These are phyloP conservation scores for Chenopodium album DNA, from an alignment of 148 eudicot species.

Conservation along the genomic window DNA sequence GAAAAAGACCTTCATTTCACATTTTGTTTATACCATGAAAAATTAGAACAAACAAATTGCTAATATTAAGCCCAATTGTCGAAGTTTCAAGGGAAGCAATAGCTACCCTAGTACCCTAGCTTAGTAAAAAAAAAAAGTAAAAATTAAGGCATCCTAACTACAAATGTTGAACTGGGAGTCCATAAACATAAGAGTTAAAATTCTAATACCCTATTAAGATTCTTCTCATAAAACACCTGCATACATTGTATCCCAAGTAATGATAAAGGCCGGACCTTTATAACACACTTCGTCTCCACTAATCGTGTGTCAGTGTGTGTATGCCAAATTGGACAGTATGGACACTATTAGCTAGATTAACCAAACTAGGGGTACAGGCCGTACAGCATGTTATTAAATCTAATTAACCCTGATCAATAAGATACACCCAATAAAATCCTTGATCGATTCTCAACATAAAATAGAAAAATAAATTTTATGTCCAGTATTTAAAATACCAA, in stretches of 20 bases:
- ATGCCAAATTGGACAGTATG: too few relatives aligned
- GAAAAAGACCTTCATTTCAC: not conserved
- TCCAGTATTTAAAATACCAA: too few relatives aligned
- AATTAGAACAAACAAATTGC: not conserved
- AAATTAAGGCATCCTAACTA: too few relatives aligned
- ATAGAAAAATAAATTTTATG: not conserved
- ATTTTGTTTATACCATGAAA: not conserved
- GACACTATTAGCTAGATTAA: not conserved
- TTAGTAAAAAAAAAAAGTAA: not conserved
- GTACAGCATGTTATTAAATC: too few relatives aligned
- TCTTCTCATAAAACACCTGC: not conserved
- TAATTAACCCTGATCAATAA: too few relatives aligned
- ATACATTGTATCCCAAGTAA: not conserved
- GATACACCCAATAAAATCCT: not conserved
- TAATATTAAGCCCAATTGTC: not conserved
- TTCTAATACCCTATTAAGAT: not conserved
- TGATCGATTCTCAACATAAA: not conserved
- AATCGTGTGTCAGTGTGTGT: too few relatives aligned
- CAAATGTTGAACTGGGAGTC: not conserved
- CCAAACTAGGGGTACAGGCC: not conserved
- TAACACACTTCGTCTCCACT: not conserved
- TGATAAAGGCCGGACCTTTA: not conserved
- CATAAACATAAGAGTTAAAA: not conserved
- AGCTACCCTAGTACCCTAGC: not conserved
- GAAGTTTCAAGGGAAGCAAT: not conserved